Evolutionary conservation across 2,329 filamentous ascomycete species (phyloP).

Genomic region (Neonectria neomacrospora): DNA sequence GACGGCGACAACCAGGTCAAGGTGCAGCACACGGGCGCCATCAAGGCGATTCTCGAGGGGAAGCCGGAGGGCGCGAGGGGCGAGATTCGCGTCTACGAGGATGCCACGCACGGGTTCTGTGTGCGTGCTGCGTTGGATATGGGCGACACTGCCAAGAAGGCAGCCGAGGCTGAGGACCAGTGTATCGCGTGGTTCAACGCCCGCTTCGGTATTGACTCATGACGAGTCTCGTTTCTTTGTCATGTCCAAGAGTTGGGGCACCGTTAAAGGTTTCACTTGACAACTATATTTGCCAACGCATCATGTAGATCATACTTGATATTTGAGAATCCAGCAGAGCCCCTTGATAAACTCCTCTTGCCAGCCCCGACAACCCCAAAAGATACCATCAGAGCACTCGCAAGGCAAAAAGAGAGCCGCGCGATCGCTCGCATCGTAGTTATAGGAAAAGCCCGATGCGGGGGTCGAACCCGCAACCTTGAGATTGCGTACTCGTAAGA

Average conservation of each 20-base stretch:
- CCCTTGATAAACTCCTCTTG: neutral
- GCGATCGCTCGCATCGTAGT: constrained; percentile 3
- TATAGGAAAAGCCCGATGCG: constrained; percentile 49
- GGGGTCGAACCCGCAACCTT: constrained; percentile 66
- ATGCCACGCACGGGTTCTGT: constrained; percentile 56
- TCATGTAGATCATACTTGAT: too few relatives aligned
- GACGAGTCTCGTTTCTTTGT: neutral
- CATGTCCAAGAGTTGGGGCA: too few relatives aligned
- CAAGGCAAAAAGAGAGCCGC: neutral
- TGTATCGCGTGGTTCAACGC: constrained; percentile 49
- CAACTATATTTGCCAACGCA: too few relatives aligned
- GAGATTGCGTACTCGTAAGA: constrained; percentile 62
- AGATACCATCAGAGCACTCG: neutral
- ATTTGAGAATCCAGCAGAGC: too few relatives aligned
- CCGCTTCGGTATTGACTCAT: constrained; percentile 31
- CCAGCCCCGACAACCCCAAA: neutral
- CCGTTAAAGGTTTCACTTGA: too few relatives aligned
- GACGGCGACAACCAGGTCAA: constrained; percentile 57
- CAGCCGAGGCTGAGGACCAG: constrained; percentile 48
- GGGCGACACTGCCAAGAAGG: constrained; percentile 42
- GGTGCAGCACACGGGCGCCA: constrained; percentile 45
- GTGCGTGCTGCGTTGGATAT: constrained; percentile 47
- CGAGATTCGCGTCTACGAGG: constrained; percentile 52
- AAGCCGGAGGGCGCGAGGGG: constrained; percentile 48
- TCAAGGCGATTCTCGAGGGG: constrained; percentile 50